phyloP scores from a whole-genome alignment of 352 stramenopile species.

The Elongisporangium undulatum region DNA sequence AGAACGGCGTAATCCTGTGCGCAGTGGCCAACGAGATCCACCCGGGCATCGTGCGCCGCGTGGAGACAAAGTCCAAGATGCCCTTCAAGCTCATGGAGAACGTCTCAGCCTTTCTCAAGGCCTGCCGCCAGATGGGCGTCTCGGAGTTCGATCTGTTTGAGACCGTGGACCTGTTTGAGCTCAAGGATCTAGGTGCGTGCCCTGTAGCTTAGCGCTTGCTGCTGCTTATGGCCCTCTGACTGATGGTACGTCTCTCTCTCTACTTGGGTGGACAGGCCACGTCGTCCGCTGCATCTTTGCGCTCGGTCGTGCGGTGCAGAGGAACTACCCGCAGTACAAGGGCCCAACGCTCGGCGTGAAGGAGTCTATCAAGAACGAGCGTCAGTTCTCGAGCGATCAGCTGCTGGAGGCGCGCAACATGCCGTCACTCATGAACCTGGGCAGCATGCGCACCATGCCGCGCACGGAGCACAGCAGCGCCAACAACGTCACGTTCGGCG shows the following conservation, averaged over 20 bases:
- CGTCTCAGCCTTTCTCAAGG: conserved; percentile 81
- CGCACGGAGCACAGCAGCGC: conserved; percentile 38
- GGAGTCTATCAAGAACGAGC: conserved; percentile 74
- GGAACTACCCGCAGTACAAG: conserved; percentile 64
- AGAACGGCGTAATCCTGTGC: conserved; percentile 82
- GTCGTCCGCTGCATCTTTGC: conserved; percentile 80
- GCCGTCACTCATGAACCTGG: conserved; percentile 57
- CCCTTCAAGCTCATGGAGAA: conserved; percentile 94
- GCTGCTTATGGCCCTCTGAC: neutral
- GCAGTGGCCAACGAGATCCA: conserved; percentile 81
- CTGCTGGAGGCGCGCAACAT: conserved; percentile 57
- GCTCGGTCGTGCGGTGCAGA: conserved; percentile 69
- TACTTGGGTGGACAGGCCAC: conserved; percentile 20
- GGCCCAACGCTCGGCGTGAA: conserved; percentile 79
- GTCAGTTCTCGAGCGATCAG: conserved; percentile 65
- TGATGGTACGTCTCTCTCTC: neutral
- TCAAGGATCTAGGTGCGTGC: conserved; percentile 68
- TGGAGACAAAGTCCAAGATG: conserved; percentile 85
- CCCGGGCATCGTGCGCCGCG: conserved; percentile 48
- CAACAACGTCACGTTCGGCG: conserved; percentile 76
- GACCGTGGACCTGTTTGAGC: conserved; percentile 88
- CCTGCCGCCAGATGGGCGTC: conserved; percentile 82
- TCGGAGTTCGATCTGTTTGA: conserved; percentile 89
- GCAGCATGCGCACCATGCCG: conserved; percentile 71
- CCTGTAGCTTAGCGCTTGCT: neutral